Conservation (phyloP, 371 early-diverging fungal genomes). For the Enteropsectra breve region DNA sequence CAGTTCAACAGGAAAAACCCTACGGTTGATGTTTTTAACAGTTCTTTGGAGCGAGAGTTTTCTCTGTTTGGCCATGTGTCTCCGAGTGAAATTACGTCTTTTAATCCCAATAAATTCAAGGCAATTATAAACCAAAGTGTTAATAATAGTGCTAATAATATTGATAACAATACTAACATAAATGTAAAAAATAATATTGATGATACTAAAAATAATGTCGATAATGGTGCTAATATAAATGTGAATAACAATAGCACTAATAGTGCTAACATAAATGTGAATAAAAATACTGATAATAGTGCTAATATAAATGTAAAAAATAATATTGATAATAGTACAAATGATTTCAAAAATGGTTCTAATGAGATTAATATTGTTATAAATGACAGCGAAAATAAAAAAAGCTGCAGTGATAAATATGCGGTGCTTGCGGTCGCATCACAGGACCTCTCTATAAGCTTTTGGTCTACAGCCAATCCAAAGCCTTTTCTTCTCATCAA, state of each 20-base stretch:
- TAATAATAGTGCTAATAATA: too few relatives aligned
- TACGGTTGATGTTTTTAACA: slow-evolving; percentile 49
- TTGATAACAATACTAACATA: too few relatives aligned
- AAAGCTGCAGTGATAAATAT: slow-evolving; percentile 22
- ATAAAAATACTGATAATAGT: too few relatives aligned
- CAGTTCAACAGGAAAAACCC: slow-evolving; percentile 48
- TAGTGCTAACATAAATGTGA: too few relatives aligned
- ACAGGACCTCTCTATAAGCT: slow-evolving; percentile 56
- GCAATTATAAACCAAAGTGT: too few relatives aligned
- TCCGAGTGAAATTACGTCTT: slow-evolving; percentile 48
- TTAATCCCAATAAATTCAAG: slow-evolving; percentile 35
- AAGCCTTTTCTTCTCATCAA: slow-evolving; percentile 58
- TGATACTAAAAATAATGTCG: too few relatives aligned
- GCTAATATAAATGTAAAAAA: too few relatives aligned
- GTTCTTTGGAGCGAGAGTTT: slow-evolving; percentile 29
- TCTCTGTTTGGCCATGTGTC: slow-evolving; percentile 59
- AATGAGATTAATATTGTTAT: not conserved
- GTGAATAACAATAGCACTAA: too few relatives aligned
- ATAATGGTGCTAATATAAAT: too few relatives aligned
- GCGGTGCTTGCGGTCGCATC: slow-evolving; percentile 53
- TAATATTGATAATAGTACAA: not conserved
- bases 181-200: too few relatives aligned
- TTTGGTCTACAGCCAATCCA: slow-evolving; percentile 51
- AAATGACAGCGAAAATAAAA: not conserved
- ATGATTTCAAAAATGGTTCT: not conserved